Conservation (phyloP, 768 basidiomycete genomes). For the Phaffia tasmanica region DNA sequence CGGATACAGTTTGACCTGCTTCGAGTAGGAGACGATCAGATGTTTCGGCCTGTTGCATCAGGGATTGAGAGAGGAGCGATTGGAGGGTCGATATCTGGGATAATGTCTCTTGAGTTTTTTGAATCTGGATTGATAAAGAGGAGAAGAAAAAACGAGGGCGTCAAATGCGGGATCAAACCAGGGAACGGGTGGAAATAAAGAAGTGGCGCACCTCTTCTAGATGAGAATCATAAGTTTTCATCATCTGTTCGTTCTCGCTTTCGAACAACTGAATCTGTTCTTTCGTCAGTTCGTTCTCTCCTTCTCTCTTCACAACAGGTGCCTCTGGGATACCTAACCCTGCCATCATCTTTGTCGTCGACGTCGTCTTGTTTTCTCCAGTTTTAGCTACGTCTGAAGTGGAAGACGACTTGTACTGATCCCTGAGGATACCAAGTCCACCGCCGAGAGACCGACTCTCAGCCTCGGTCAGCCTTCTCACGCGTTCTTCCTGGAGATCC, state of each 20-base stretch:
- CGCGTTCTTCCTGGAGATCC: slow-evolving; percentile 86
- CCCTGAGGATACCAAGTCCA: slow-evolving; percentile 1
- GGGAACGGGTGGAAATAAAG: background rate
- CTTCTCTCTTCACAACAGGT: slow-evolving; percentile 9
- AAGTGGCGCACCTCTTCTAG: slow-evolving; percentile 12
- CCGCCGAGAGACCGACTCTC: slow-evolving; percentile 2
- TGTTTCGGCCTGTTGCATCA: slow-evolving; percentile 78
- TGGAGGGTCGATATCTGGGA: slow-evolving; percentile 68
- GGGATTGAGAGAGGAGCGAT: slow-evolving; percentile 76
- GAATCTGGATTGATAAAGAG: background rate
- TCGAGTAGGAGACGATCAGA: slow-evolving; percentile 93
- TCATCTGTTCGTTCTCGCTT: slow-evolving; percentile 9
- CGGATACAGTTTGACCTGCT: slow-evolving; percentile 72
- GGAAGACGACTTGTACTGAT: no score
- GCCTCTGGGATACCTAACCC: slow-evolving; percentile 11
- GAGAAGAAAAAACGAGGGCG: background rate
- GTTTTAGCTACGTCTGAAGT: no score
- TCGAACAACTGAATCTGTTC: slow-evolving; percentile 17
- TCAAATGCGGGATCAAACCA: no score
- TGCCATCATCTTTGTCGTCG: background rate
- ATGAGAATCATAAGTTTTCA: slow-evolving; percentile 11
- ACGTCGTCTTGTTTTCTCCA: background rate
- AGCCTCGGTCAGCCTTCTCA: slow-evolving; percentile 67
- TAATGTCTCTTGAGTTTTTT: slow-evolving; percentile 12
- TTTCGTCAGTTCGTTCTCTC: slow-evolving; percentile 3